Conservation (phyloP, 225 moss, liverwort and hornwort species). For the Climacium dendroides region DNA sequence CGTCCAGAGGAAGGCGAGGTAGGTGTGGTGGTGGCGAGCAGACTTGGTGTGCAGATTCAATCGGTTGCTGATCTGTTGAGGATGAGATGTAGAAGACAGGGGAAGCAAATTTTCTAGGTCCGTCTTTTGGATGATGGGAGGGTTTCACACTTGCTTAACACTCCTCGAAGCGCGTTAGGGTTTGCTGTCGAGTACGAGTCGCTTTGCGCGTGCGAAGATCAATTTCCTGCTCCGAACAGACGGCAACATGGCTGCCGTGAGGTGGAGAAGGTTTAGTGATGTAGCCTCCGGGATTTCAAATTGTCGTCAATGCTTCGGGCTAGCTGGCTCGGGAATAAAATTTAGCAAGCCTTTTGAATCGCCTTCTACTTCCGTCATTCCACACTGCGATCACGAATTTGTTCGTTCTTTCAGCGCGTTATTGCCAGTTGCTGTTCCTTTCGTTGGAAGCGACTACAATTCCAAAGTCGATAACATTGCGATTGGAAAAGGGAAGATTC, state of each 20-base stretch:
- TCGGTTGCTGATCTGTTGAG: neutral
- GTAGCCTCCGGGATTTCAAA: constrained; percentile 20
- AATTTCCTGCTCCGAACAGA: neutral
- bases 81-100: constrained; percentile 2
- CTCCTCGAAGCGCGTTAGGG: constrained; percentile 4
- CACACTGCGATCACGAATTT: constrained; percentile 24
- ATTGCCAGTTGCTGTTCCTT: constrained; percentile 7
- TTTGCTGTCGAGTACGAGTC: neutral
- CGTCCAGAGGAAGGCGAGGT: neutral
- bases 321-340: constrained; percentile 16
- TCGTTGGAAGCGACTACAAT: constrained; percentile 2
- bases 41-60: neutral
- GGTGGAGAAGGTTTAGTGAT: constrained; percentile 64
- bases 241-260: constrained; percentile 53
- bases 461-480: constrained; percentile 1
- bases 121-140: neutral
- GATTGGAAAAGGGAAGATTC: constrained; percentile 21
- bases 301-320: constrained; percentile 16
- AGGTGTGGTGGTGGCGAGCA: neutral
- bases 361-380: neutral
- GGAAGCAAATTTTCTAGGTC: neutral
- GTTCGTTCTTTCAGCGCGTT: constrained; percentile 36
- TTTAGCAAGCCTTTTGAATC: constrained; percentile 1
- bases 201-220: neutral
- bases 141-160: neutral